These are phyloP conservation scores for Furcasterigmium sp. DNA, from an alignment of 2,329 filamentous ascomycete species.

Conservation along the genomic window DNA sequence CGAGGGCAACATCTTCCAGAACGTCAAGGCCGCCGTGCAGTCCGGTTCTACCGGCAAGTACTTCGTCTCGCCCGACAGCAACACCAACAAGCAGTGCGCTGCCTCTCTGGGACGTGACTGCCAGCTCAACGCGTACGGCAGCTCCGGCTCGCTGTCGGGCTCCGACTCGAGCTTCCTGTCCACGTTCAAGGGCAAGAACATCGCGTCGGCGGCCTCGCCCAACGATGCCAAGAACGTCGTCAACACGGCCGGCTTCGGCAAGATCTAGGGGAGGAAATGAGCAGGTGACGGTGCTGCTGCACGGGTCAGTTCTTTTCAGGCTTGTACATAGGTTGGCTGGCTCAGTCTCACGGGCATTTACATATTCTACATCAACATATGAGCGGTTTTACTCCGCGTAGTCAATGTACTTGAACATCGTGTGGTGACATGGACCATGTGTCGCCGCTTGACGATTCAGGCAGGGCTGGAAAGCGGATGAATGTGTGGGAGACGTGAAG, in stretches of 20 bases:
- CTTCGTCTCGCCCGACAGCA: constrained; percentile 23
- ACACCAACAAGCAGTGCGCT: constrained; percentile 34
- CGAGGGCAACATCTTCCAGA: constrained; percentile 55
- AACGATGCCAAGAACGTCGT: constrained; percentile 28
- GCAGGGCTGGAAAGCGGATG: no score
- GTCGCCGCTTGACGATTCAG: no score
- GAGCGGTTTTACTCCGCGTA: no score
- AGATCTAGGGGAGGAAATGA: constrained; percentile 20
- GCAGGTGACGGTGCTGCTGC: background rate
- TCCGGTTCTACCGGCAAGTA: constrained; percentile 22
- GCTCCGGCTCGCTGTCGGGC: constrained; percentile 29
- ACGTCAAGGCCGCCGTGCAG: constrained; percentile 38
- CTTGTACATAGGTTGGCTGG: no score
- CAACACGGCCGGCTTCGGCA: constrained; percentile 40
- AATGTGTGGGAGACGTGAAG: no score
- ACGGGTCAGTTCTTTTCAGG: background rate
- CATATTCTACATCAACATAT: background rate
- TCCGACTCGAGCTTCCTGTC: constrained; percentile 41
- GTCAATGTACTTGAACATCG: no score
- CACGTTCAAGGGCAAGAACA: constrained; percentile 46
- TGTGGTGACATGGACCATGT: no score
- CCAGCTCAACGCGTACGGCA: constrained; percentile 42
- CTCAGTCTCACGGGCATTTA: background rate
- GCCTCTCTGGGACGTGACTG: constrained; percentile 42
- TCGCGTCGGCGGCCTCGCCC: constrained; percentile 36